phyloP scores from a whole-genome alignment of 2,329 filamentous ascomycete genomes.

The Aspergillus eucalypticola region DNA sequence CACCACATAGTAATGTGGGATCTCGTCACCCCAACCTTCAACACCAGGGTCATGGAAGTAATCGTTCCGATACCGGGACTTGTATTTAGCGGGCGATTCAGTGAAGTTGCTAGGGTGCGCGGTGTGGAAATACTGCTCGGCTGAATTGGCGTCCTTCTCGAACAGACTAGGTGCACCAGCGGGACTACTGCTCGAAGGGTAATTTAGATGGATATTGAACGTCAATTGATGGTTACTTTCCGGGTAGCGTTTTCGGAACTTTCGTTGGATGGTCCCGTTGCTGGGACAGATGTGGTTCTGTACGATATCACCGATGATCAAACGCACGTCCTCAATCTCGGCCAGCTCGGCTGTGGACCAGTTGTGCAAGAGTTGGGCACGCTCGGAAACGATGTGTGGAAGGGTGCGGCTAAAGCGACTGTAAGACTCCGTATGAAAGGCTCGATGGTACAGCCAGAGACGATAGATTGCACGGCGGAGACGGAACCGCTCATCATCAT shows the following conservation, averaged over 20 bases:
- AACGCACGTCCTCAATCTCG: constrained; percentile 61
- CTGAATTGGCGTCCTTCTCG: constrained; percentile 10
- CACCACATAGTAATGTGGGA: constrained; percentile 63
- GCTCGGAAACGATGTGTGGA: constrained; percentile 50
- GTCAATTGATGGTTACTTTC: constrained; percentile 52
- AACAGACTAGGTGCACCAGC: constrained; percentile 5
- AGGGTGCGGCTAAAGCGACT: constrained; percentile 53
- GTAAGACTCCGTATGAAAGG: constrained; percentile 57
- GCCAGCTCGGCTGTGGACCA: constrained; percentile 58
- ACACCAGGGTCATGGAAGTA: constrained; percentile 54
- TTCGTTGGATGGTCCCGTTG: constrained; percentile 60
- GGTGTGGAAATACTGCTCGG: constrained; percentile 27
- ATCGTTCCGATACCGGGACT: constrained; percentile 50
- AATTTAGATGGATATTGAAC: constrained; percentile 56
- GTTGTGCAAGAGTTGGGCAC: constrained; percentile 60
- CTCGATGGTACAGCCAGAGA: constrained; percentile 60
- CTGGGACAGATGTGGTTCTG: constrained; percentile 62
- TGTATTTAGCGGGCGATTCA: constrained; percentile 39
- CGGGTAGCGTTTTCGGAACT: constrained; percentile 59
- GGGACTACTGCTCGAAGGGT: constrained; percentile 34
- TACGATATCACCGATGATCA: constrained; percentile 57
- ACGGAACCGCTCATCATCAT: constrained; percentile 50
- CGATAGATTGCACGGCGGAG: constrained; percentile 61
- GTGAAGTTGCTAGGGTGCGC: constrained; percentile 22
- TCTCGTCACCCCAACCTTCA: constrained; percentile 67